phyloP scores from a whole-genome alignment of 495 filamentous ascomycete genomes.

The Pseudoneurospora amorphoporcata region DNA sequence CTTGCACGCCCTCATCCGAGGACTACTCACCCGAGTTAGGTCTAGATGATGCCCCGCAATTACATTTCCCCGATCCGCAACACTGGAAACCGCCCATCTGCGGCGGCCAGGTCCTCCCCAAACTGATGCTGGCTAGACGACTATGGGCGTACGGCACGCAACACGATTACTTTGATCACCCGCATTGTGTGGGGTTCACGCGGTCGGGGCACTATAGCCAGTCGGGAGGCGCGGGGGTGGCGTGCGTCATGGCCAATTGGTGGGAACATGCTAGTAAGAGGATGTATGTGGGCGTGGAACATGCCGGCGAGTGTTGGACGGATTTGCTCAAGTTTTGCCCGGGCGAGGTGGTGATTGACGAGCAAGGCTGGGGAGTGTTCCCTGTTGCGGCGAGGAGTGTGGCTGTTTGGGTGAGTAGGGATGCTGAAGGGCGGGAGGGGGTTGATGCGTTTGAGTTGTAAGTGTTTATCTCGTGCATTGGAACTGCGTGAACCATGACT shows the following conservation, averaged over 20 bases:
- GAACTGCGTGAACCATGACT: background rate
- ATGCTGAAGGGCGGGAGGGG: constrained; percentile 41
- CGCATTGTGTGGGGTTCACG: constrained; percentile 61
- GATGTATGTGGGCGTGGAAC: constrained; percentile 52
- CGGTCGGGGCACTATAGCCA: constrained; percentile 29
- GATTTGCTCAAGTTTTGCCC: constrained; percentile 47
- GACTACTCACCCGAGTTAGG: too few species aligned
- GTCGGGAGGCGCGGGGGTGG: constrained; percentile 36
- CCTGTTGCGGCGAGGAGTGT: constrained; percentile 42
- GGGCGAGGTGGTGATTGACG: constrained; percentile 40
- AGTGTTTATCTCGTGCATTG: background rate
- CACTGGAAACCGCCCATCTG: constrained; percentile 44
- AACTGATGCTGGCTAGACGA: constrained; percentile 53
- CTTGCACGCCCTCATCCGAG: constrained; percentile 64
- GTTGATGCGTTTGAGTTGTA: constrained; percentile 15
- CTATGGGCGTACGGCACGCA: constrained; percentile 63
- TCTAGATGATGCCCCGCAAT: too few species aligned
- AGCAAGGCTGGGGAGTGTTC: constrained; percentile 47
- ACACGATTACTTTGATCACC: constrained; percentile 56
- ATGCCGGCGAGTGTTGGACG: constrained; percentile 50
- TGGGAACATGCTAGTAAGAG: constrained; percentile 29
- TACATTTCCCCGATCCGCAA: background rate
- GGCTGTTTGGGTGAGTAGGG: constrained; percentile 51
- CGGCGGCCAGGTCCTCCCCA: constrained; percentile 43
- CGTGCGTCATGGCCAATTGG: constrained; percentile 50